Conservation (phyloP, 208 protist species). For the Crithidia bombi region DNA sequence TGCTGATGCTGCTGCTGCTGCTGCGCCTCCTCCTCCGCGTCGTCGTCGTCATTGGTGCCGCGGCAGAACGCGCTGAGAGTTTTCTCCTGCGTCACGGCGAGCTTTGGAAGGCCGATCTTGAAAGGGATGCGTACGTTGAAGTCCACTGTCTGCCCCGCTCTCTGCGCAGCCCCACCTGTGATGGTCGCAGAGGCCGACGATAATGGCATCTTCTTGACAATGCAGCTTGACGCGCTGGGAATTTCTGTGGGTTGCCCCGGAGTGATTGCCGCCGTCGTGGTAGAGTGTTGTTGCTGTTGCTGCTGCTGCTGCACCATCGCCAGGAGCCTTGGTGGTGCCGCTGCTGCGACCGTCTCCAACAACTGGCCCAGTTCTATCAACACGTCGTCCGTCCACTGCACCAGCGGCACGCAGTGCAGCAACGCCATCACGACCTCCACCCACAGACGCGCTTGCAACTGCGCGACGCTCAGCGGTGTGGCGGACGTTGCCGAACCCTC, state of each 20-base stretch:
- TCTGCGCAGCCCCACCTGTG: not conserved
- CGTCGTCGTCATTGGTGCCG: not conserved
- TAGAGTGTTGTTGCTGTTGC: slow-evolving; percentile 5
- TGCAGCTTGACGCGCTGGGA: not conserved
- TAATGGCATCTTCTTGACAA: slow-evolving; percentile 5
- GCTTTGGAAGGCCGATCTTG: slow-evolving; percentile 26
- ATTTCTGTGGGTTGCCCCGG: not conserved
- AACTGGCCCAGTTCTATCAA: slow-evolving; percentile 32
- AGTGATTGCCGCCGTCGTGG: not conserved
- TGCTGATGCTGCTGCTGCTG: not conserved
- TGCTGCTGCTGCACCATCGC: slow-evolving; percentile 25
- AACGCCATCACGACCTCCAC: slow-evolving; percentile 37
- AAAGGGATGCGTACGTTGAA: slow-evolving; percentile 35
- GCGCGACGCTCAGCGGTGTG: slow-evolving; percentile 1
- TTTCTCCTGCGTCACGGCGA: not conserved
- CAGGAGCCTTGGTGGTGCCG: slow-evolving; percentile 19
- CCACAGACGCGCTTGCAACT: slow-evolving; percentile 23
- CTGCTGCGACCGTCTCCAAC: slow-evolving; percentile 23
- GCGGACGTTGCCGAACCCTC: not conserved
- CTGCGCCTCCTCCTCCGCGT: not conserved
- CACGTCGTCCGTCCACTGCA: slow-evolving; percentile 37
- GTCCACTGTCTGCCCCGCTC: slow-evolving; percentile 20
- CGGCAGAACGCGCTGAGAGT: slow-evolving; percentile 3
- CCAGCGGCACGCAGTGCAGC: slow-evolving; percentile 45
- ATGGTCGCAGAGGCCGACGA: not conserved